A percentile compares a stretch with the other conserved stretches of the same genome.
phyloP scores from a whole-genome alignment of 495 filamentous ascomycete species.

The Xylaria palmicola region DNA sequence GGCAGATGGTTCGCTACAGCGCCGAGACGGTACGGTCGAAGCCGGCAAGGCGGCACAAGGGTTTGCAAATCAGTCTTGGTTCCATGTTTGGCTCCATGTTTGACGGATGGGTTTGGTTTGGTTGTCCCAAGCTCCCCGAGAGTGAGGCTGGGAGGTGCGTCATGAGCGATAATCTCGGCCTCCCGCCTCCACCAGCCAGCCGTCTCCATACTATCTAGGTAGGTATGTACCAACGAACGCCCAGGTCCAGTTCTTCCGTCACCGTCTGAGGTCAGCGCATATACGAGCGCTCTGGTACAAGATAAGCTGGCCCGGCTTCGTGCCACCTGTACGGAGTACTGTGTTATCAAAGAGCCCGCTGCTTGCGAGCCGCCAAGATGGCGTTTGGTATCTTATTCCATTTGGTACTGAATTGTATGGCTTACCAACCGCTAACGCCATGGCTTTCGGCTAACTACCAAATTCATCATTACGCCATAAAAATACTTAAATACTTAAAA shows the following conservation, averaged over 20 bases:
- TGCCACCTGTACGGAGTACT: not conserved
- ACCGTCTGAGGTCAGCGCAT: conserved; percentile 8
- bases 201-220: no score
- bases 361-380: not conserved
- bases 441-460: not conserved
- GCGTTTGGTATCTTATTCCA: not conserved
- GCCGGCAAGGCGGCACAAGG: conserved; percentile 13
- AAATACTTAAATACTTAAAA: not conserved
- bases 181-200: no score
- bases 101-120: not conserved
- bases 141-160: conserved; percentile 5
- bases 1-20: conserved; percentile 2
- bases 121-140: not conserved
- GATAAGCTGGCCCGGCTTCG: conserved; percentile 1
- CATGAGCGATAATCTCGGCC: no score
- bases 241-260: not conserved
- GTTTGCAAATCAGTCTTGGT: conserved; percentile 11
- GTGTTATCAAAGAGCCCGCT: not conserved
- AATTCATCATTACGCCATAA: not conserved
- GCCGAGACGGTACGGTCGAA: conserved; percentile 10
- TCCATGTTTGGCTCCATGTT: not conserved
- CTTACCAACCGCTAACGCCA: not conserved
- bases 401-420: not conserved
- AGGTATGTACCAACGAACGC: not conserved
- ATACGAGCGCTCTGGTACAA: conserved; percentile 2